Evolutionary conservation across 2,329 filamentous ascomycete species (phyloP), one percentile per base, ranked within the genome.

Genomic region (Monosporascus cannonballus): DNA sequence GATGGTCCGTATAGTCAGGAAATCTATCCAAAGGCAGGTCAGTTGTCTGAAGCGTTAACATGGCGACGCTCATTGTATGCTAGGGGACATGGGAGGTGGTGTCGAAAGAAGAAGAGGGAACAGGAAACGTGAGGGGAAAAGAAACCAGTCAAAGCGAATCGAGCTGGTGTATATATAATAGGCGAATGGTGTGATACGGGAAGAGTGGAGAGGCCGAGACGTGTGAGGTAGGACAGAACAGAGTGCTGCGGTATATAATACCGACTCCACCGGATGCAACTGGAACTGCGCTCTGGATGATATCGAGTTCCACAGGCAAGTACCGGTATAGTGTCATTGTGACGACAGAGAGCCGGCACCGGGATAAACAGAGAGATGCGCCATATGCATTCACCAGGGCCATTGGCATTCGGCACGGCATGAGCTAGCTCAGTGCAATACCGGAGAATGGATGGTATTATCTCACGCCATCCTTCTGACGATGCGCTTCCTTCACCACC

Each of bases 1-100:
- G 59, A 22, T 70, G 69, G 61, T 75, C 73, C 60, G 64, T 63
- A 59, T 75, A 76, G n/a, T 73, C 69, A 42, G 73, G 73, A 56
- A 76, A 76, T 54, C 71, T 76, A 59, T 76, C 71, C 49, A 67
- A 53, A 41, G 64, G 54, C 22, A 72, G 56, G 67, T 78, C 61
- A 77, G 75, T 66, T 47, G 66, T 69, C 56, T 73, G 68, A 51
- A 75, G 58, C 47, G 66, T 64, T 56, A 73, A 67, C 69, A 73
- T 71, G 54, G 61, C 69, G 61, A 61, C 48, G 34, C 58, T 54
- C 61, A 66, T 63, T 37, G 25, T 52, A 36, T 25, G 41, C 51
- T 50, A 54, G 44, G 22, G 9, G 24, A n/a, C 42, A 17, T 46
- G 30, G 14, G 41, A 44, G 18, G 41, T 18, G 20, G 17, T 46